Base-by-base conservation (phyloP, 1,284 basidiomycete genomes). In the Trichosporon sp. region DNA sequence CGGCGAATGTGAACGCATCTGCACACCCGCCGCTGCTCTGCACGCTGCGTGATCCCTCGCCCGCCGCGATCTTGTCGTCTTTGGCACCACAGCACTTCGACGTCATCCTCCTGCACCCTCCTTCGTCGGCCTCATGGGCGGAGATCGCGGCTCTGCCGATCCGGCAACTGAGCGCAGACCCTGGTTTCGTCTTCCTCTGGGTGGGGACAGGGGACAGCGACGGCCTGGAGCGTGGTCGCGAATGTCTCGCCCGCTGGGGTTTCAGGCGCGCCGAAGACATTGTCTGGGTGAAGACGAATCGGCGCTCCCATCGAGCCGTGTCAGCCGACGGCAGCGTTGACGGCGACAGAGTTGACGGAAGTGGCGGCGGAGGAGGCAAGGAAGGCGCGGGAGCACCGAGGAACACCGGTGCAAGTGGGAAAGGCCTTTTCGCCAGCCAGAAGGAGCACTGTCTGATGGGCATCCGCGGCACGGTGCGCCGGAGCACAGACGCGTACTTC, bases 401-500 rank as follows among this genome's bases (percentile, higher is more conserved):
- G 19, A 67, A 37, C 21, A 68, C 64, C 54, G 70, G 67, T 31
- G 37, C 38, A 40, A 46, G 48, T 56, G 54, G 64, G 70, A 68
- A 65, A 37, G 76, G 82, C 5, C 84, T 97, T 35, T 87, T 97
- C 65, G 93, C 91, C 7, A 88, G 92, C 46, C 95, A 94, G 67
- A 95, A 96, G 80, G 93, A 98, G 78, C 96, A 99, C 80, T 98
- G 96, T 84, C 86, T 98, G 61, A 98, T 99, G 89, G 97, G 97
- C n/a, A 99, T 99, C 76, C 90, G 93, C 43, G 96, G 96, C 1
- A 99, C 96, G 0, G 96, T 99, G 2, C 89, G 96, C 16, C 88
- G 96, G 32, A 95, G 93, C 21, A 94, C 92, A 1, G 96, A 99
- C 81, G 91, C 90, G 71, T 92, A 93, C 90, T 96, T 98, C 81